Percentiles rank a stretch among this genome's conserved stretches.
These are phyloP conservation scores for Brassica nigra DNA, from an alignment of 345 rosid genomes.

Conservation along the genomic window DNA sequence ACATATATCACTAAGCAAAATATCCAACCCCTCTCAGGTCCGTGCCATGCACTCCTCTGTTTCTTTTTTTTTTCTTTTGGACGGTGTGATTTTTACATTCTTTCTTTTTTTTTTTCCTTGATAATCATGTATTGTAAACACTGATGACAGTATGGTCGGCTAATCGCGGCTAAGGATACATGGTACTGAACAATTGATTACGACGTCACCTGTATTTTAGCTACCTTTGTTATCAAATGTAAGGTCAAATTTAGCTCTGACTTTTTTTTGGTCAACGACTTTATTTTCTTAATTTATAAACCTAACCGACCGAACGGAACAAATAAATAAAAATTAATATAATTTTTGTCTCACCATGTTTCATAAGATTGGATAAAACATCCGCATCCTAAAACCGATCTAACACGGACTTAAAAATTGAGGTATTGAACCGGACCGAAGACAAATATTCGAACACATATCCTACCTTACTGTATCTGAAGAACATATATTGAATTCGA, in stretches of 20 bases:
- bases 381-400: too few species aligned
- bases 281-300: not conserved
- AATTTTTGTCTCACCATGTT: not conserved
- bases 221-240: not conserved
- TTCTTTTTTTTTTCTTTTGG: constrained; percentile 17
- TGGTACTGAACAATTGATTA: constrained; percentile 25
- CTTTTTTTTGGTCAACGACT: not conserved
- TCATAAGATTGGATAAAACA: not conserved
- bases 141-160: constrained; percentile 32
- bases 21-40: constrained; percentile 19
- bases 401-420: too few species aligned
- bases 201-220: constrained; percentile 23
- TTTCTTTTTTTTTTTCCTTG: not conserved
- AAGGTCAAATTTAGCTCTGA: constrained; percentile 25
- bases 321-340: not conserved
- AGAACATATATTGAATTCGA: too few species aligned
- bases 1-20: constrained; percentile 27
- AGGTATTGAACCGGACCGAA: too few species aligned
- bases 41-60: constrained; percentile 10
- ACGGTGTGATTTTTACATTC: constrained; percentile 25
- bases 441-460: too few species aligned
- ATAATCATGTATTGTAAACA: not conserved
- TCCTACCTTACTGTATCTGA: too few species aligned
- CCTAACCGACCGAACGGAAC: constrained; percentile 27
- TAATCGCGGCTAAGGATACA: constrained; percentile 35